phyloP scores from a whole-genome alignment of 83 land plant species.

The Isoetes engelmannii region DNA sequence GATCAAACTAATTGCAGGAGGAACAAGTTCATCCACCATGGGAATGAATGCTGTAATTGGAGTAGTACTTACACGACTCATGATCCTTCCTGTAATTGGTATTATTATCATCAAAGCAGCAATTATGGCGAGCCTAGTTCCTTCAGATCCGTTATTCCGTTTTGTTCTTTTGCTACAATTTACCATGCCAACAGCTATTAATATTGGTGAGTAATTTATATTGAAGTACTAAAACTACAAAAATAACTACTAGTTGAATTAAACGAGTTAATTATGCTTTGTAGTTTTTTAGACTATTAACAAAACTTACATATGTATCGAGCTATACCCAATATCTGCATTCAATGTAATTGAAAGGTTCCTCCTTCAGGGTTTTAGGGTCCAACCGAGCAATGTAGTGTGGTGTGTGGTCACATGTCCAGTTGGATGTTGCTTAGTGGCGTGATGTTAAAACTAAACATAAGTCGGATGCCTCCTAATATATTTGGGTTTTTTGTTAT shows the following conservation, averaged over 20 bases:
- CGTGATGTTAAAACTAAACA: too few relatives aligned
- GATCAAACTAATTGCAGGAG: constrained; percentile 15
- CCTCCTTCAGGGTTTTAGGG: too few relatives aligned
- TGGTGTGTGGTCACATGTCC: too few relatives aligned
- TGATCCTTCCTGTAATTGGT: constrained; percentile 45
- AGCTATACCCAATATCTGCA: too few relatives aligned
- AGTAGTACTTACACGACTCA: constrained; percentile 42
- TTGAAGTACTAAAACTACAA: not conserved
- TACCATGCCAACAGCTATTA: constrained; percentile 68
- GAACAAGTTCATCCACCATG: constrained; percentile 22
- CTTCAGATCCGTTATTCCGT: constrained; percentile 40
- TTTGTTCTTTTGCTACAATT: constrained; percentile 54
- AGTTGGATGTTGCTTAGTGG: too few relatives aligned
- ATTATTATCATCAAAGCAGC: constrained; percentile 41
- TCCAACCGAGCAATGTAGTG: too few relatives aligned
- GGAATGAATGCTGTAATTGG: constrained; percentile 28
- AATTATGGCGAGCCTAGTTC: constrained; percentile 31
- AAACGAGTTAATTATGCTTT: not conserved
- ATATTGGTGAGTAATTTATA: constrained; percentile 43
- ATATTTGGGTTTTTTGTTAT: too few relatives aligned
- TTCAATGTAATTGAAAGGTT: too few relatives aligned
- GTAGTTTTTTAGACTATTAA: too few relatives aligned
- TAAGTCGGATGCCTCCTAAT: too few relatives aligned
- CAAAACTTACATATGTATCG: too few relatives aligned
- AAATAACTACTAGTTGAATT: constrained; percentile 7